These are phyloP conservation scores for Thecaphora thlaspeos DNA, from an alignment of 1,284 basidiomycete species.

Conservation along the genomic window DNA sequence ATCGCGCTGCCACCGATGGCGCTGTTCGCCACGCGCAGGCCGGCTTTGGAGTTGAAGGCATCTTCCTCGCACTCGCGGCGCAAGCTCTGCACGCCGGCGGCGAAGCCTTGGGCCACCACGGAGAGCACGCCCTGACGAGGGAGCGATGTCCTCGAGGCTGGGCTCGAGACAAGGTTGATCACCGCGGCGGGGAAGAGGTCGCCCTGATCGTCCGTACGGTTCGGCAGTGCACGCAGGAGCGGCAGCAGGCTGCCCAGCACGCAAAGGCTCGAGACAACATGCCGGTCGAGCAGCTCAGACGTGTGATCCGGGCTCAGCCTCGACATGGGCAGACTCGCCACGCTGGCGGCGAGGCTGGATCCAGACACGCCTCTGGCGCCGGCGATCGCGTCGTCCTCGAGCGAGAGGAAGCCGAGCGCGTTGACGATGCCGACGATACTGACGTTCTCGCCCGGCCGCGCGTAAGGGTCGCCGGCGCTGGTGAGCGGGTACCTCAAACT, in stretches of 20 bases:
- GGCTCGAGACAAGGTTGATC: conserved; percentile 35
- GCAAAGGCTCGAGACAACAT: conserved; percentile 42
- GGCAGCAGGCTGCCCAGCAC: conserved; percentile 32
- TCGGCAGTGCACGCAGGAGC: conserved; percentile 30
- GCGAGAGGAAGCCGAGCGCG: conserved; percentile 40
- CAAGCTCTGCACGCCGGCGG: conserved; percentile 35
- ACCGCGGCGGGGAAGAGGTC: conserved; percentile 22
- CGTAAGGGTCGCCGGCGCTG: conserved; percentile 54
- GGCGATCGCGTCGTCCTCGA: conserved; percentile 13
- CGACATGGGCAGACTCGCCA: conserved; percentile 19
- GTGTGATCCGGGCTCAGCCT: conserved; percentile 21
- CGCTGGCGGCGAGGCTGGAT: conserved; percentile 9
- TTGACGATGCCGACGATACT: conserved; percentile 49
- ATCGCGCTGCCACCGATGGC: conserved; percentile 12
- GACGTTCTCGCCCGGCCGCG: conserved; percentile 46
- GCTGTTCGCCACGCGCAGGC: conserved; percentile 12
- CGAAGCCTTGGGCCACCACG: conserved; percentile 39
- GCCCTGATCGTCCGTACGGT: conserved; percentile 13
- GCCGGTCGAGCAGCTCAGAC: conserved; percentile 33
- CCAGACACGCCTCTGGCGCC: conserved; percentile 18
- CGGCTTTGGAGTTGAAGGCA: conserved; percentile 29
- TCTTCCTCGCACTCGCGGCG: conserved; percentile 42
- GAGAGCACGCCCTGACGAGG: conserved; percentile 36
- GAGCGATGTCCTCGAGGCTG: conserved; percentile 29
- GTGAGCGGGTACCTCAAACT: conserved; percentile 50